Base-by-base conservation (phyloP, 768 basidiomycete genomes). In the Porphyrellus cyaneotinctus region DNA sequence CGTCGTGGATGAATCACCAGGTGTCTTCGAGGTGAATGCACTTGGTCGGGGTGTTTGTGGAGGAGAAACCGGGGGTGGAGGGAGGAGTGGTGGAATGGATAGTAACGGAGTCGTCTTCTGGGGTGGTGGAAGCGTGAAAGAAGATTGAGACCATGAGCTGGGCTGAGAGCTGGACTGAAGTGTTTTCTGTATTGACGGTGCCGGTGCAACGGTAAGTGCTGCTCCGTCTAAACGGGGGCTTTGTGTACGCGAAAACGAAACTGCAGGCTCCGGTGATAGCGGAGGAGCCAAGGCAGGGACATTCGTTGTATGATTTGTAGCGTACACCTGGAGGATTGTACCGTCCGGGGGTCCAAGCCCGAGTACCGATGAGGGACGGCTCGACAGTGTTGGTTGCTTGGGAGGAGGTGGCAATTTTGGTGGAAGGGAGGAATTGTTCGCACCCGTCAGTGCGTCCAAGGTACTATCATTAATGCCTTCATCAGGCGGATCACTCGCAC, bases 351-450 rank as follows among this genome's bases (percentile, higher is more conserved):
- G 24, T 43, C 51, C 59, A 22, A 47, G 18, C 2, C 37, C 54
- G 32, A 50, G n/a, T 10, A 49, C 39, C 6, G 51, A 51, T 26
- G 64, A 32, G 35, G 55, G 49, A 35, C 44, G 58, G 37, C 35
- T 45, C 13, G 63, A 57, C 49, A 49, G 49, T 18, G 53, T 58
- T 35, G 73, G 62, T 53, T 68, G 62, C 18, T 57, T 63, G 24
- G 61, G 57, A 23, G 69, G 79, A 12, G 79, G 75, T 20, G 80
- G 79, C 47, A 83, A 64, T 43, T 68, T 77, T 12, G 62, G 53
- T 4, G 78, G 74, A 37, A 77, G 64, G 14, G 76, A 60, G 15
- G 79, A 71, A 48, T 69, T 69, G 22, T 77, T 70, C 68, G 77
- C 71, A 51, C 62, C 67, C 24, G 74, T 70, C 17, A 83, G 64